A percentile compares a stretch with the other conserved stretches of the same genome.
phyloP scores from a whole-genome alignment of 2,329 filamentous ascomycete species.

The Emydomyces testavorans region DNA sequence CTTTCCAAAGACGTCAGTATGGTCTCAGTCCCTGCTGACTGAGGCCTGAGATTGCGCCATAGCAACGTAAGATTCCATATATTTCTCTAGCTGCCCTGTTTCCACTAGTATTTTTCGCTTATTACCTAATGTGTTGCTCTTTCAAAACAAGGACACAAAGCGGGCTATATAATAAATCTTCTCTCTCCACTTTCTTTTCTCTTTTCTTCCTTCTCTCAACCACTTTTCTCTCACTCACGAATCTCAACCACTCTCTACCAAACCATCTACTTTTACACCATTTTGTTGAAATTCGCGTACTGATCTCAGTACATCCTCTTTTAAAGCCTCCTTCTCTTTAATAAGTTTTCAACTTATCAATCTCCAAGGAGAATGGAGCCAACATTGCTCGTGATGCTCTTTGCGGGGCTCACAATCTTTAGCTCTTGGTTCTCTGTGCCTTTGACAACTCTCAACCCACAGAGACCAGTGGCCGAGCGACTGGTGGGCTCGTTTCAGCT shows the following conservation, averaged over 20 bases:
- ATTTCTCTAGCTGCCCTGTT: background rate
- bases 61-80: background rate
- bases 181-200: background rate
- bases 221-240: background rate
- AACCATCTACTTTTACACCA: background rate
- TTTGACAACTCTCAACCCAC: constrained; percentile 17
- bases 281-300: too few relatives aligned
- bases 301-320: too few relatives aligned
- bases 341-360: too few relatives aligned
- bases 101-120: background rate
- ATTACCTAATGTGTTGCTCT: background rate
- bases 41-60: too few relatives aligned
- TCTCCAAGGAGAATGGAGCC: constrained; percentile 8
- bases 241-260: background rate
- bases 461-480: constrained; percentile 16
- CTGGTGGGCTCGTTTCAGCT: constrained; percentile 18
- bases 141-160: background rate
- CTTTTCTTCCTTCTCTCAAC: background rate
- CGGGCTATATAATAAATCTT: background rate
- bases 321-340: background rate
- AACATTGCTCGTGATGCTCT: constrained; percentile 6
- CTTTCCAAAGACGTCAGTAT: background rate
- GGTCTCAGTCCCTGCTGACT: background rate
- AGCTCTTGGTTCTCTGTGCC: constrained; percentile 19
- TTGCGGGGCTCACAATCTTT: constrained; percentile 17